Percentiles rank a stretch among this genome's conserved stretches.
These are phyloP conservation scores for Pyrus pyrifolia DNA, from an alignment of 306 rosid species.

Conservation along the genomic window DNA sequence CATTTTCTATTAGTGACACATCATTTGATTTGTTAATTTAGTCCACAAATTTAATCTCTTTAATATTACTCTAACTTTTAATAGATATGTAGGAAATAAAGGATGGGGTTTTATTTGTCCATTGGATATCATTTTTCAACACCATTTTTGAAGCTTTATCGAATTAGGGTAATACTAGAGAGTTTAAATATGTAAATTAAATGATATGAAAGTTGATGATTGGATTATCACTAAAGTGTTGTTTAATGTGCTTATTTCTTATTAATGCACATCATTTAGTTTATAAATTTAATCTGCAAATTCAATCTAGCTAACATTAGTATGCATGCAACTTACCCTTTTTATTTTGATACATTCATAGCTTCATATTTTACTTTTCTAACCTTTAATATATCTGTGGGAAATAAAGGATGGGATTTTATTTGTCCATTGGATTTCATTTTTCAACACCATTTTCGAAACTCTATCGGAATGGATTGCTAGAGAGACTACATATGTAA, in stretches of 20 bases:
- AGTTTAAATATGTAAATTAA: too few species aligned
- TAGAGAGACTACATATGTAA: too few species aligned
- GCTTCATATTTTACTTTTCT: neutral
- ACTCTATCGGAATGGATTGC: neutral
- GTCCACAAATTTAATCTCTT: too few species aligned
- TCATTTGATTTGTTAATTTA: too few species aligned
- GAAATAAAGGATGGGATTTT: neutral
- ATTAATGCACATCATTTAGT: too few species aligned
- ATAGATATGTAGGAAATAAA: neutral
- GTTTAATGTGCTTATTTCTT: too few species aligned
- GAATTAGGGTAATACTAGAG: too few species aligned
- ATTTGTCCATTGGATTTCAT: neutral
- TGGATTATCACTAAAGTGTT: too few species aligned
- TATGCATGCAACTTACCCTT: neutral
- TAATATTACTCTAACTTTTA: neutral
- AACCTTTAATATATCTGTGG: neutral
- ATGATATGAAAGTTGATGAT: too few species aligned
- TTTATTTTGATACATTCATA: neutral
- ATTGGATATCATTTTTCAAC: neutral
- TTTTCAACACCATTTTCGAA: neutral
- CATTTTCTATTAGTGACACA: too few species aligned
- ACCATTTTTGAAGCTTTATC: neutral
- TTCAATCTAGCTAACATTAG: too few species aligned
- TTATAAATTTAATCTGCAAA: too few species aligned
- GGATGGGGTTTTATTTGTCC: neutral